Evolutionary conservation across 441 rosid species (phyloP).

Genomic region (Adansonia rubrostipa): DNA sequence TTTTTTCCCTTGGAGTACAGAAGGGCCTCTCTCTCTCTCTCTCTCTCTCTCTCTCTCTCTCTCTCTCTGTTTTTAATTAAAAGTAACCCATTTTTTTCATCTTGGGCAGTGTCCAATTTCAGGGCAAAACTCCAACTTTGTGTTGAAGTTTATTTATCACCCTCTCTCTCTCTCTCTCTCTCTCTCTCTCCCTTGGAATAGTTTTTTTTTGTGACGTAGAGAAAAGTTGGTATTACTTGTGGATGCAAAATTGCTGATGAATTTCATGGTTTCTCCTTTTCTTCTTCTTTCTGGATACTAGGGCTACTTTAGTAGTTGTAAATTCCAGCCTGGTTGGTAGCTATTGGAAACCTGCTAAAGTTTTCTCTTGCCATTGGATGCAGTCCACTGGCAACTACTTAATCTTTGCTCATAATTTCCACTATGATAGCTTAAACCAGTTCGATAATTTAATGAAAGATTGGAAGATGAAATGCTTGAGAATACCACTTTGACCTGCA

Average conservation of each 20-base stretch:
- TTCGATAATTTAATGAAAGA: slow-evolving; percentile 13
- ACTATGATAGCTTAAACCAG: background rate
- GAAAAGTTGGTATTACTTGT: slow-evolving; percentile 14
- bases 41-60: too few species aligned
- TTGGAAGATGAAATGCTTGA: slow-evolving; percentile 1
- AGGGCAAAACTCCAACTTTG: background rate
- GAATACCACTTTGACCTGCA: background rate
- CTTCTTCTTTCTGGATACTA: background rate
- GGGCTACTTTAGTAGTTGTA: slow-evolving; percentile 5
- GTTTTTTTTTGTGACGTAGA: background rate
- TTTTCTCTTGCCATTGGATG: slow-evolving; percentile 18
- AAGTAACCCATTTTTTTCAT: background rate
- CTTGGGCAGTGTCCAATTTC: background rate
- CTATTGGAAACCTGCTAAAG: background rate
- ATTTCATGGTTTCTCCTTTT: background rate
- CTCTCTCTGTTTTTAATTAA: background rate
- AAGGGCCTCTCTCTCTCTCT: background rate
- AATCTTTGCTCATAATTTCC: background rate
- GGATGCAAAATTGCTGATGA: slow-evolving; percentile 7
- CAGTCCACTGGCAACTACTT: background rate
- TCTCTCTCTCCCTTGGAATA: background rate
- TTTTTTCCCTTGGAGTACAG: background rate
- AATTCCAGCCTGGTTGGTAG: background rate
- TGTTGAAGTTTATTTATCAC: background rate
- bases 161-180: background rate